Percentiles rank a stretch among this genome's conserved stretches.
Conservation (phyloP, 2,329 filamentous ascomycete genomes). For the Aspergillus persii region DNA sequence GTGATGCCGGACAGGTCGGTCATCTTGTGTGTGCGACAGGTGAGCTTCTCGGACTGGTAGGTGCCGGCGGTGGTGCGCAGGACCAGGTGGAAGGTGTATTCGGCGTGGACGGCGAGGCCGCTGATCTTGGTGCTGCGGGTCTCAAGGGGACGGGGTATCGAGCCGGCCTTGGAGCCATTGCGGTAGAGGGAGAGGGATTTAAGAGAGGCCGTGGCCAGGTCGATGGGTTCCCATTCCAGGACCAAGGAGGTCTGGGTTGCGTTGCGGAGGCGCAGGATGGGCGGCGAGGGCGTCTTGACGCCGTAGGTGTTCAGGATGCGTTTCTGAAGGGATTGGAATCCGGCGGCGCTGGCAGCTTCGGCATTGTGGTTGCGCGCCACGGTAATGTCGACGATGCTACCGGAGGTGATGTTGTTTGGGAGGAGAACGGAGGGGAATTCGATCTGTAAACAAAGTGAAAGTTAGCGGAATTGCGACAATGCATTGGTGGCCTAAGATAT, state of each 20-base stretch:
- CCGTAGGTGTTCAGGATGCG: slow-evolving; percentile 87
- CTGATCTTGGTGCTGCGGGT: slow-evolving; percentile 97
- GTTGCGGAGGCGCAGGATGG: slow-evolving; percentile 86
- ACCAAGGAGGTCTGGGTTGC: slow-evolving; percentile 98
- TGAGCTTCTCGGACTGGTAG: slow-evolving; percentile 76
- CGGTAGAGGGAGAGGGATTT: slow-evolving; percentile 87
- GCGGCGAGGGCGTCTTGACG: slow-evolving; percentile 70
- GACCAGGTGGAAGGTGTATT: slow-evolving; percentile 92
- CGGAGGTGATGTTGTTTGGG: slow-evolving; percentile 89
- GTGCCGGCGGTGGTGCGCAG: slow-evolving; percentile 88
- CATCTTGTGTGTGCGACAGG: slow-evolving; percentile 95
- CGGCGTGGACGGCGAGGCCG: slow-evolving; percentile 91
- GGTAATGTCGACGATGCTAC: slow-evolving; percentile 96
- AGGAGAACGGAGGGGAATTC: slow-evolving; percentile 98
- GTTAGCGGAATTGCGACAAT: background rate
- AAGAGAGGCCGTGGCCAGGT: slow-evolving; percentile 87
- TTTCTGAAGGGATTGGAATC: slow-evolving; percentile 83
- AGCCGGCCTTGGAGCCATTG: slow-evolving; percentile 94
- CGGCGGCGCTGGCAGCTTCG: slow-evolving; percentile 69
- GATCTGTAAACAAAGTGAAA: slow-evolving; percentile 60
- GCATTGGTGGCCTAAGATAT: background rate
- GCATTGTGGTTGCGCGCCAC: slow-evolving; percentile 82
- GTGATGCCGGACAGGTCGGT: slow-evolving; percentile 95
- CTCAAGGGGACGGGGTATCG: slow-evolving; percentile 80
- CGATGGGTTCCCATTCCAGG: slow-evolving; percentile 94